Evolutionary conservation across 257 asterid species (phyloP), one percentile per base, ranked within the genome.

Genomic region (Datura wrightii): DNA sequence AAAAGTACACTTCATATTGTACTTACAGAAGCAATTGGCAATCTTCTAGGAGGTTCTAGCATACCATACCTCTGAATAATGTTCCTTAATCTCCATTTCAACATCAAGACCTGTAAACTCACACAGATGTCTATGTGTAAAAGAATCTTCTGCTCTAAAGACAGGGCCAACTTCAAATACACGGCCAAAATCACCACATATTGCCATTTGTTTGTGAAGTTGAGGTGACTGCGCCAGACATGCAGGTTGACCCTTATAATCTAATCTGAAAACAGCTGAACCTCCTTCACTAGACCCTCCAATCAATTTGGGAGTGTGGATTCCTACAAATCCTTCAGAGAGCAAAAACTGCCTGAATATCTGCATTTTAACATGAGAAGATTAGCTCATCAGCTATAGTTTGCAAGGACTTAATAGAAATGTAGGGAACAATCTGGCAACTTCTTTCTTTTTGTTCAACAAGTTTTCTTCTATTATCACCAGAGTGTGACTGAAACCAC

Each of bases 271-370:
- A 67, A 96, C 98, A 82, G 98, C 95, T 79, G 99, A 85, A 63
- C 99, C 99, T 8, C 99, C 99, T 88, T 96, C 99, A 89, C 99
- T 96, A 52, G 99, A 92, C 85, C 99, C 98, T 52, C 94, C 93
- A 39, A 93, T 94, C 88, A 92, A 71, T 84, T 94, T 96, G 37
- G 99, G 99, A 0, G 99, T 93, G 86, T 92, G 97, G 87, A 96
- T 92, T 66, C 90, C 95, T 84, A 88, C 79, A 89, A 94, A 96
- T 37, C 92, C 97, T 91, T 92, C 90, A 5, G 91, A 62, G 19
- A 85, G 79, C 86, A 96, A 84, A 82, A 94, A 92, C 52, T 89
- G 90, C 89, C 95, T 86, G 81, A 94, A 96, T 85, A 88, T 87
- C 98, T 96, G 93, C 19, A 74, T 19, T 39, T 74, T 46, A 74